These are phyloP conservation scores for Capillidium rhysosporum DNA, from an alignment of 371 early-diverging fungal genomes.

Conservation along the genomic window DNA sequence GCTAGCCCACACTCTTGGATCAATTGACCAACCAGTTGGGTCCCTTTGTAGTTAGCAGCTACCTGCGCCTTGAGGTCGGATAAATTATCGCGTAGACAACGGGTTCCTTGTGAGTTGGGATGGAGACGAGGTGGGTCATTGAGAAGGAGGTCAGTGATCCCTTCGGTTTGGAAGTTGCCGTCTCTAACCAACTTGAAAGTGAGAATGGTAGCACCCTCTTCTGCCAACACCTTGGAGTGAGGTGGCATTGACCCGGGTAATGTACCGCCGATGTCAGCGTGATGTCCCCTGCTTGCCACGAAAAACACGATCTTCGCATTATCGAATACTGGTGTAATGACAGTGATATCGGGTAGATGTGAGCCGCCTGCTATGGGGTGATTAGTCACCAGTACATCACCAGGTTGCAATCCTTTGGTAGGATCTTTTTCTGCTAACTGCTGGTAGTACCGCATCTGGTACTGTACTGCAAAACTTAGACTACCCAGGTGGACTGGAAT, in stretches of 20 bases:
- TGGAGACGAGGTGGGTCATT: slow-evolving; percentile 56
- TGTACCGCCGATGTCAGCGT: slow-evolving; percentile 90
- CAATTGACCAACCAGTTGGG: slow-evolving; percentile 53
- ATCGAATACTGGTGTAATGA: slow-evolving; percentile 92
- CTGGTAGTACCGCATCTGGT: slow-evolving; percentile 57
- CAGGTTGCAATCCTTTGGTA: slow-evolving; percentile 30
- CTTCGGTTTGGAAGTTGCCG: slow-evolving; percentile 60
- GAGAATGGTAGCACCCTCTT: slow-evolving; percentile 86
- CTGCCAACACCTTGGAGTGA: slow-evolving; percentile 65
- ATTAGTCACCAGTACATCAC: slow-evolving; percentile 88
- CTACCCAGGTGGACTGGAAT: slow-evolving; percentile 91
- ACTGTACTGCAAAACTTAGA: slow-evolving; percentile 81
- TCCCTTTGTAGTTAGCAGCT: slow-evolving; percentile 91
- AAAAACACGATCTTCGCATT: slow-evolving; percentile 67
- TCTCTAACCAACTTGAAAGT: slow-evolving; percentile 68
- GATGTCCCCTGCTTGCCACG: slow-evolving; percentile 90
- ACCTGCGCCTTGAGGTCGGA: slow-evolving; percentile 89
- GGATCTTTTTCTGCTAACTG: slow-evolving; percentile 8
- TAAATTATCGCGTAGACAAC: slow-evolving; percentile 64
- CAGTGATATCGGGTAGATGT: slow-evolving; percentile 87
- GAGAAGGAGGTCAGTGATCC: slow-evolving; percentile 42
- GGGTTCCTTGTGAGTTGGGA: slow-evolving; percentile 72
- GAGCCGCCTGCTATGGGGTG: slow-evolving; percentile 94
- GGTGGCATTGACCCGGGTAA: slow-evolving; percentile 67
- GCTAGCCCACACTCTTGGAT: slow-evolving; percentile 65